These are phyloP conservation scores for Phytophthora multivora DNA, from an alignment of 352 stramenopile species.

Conservation along the genomic window DNA sequence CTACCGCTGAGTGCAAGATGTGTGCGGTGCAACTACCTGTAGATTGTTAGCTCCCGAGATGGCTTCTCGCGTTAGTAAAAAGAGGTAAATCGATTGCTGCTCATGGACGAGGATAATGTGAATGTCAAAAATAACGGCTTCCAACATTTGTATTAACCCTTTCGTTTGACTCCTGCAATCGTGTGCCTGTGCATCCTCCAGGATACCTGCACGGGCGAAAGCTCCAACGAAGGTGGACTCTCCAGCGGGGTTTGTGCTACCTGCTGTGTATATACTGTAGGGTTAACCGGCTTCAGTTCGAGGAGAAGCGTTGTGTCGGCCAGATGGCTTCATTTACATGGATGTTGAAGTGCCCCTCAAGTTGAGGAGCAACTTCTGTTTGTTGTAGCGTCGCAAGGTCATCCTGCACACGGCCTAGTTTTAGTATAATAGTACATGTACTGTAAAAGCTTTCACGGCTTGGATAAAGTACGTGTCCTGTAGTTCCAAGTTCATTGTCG, in stretches of 20 bases:
- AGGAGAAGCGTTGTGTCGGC: not conserved
- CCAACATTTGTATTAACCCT: too few species aligned
- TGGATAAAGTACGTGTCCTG: not conserved
- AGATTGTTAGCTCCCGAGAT: slow-evolving; percentile 8
- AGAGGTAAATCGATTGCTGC: too few species aligned
- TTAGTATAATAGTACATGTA: too few species aligned
- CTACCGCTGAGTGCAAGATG: slow-evolving; percentile 6
- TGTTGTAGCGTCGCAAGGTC: slow-evolving; percentile 11
- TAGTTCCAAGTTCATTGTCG: not conserved
- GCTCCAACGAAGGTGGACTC: too few species aligned
- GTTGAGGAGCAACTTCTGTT: not conserved
- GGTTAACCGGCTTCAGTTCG: slow-evolving; percentile 2
- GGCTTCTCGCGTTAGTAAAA: not conserved
- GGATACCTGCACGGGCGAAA: too few species aligned
- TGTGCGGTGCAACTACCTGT: slow-evolving; percentile 9
- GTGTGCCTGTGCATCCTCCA: too few species aligned
- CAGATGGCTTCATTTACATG: slow-evolving; percentile 19
- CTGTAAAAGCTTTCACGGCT: too few species aligned
- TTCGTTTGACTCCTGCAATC: too few species aligned
- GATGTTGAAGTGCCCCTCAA: slow-evolving; percentile 30
- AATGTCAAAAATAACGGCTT: too few species aligned
- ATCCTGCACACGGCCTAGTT: slow-evolving; percentile 8
- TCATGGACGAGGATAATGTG: too few species aligned
- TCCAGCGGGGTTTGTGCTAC: too few species aligned
- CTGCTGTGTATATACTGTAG: not conserved